Conservation (phyloP, 1,284 basidiomycete species). For the Rhodotorula glutinis region DNA sequence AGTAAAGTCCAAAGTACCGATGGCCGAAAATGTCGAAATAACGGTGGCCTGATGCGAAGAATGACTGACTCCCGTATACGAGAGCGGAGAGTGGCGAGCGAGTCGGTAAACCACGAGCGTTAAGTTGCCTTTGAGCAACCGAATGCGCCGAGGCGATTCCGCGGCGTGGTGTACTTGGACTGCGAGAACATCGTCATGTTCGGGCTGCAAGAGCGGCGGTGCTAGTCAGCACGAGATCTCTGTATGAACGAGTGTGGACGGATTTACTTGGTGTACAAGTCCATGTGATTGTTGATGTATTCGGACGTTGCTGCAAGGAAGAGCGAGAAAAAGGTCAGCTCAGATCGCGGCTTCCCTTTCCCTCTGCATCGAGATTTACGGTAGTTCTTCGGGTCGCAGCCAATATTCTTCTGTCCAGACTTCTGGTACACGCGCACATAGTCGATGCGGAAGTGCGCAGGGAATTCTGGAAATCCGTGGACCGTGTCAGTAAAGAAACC, state of each 20-base stretch:
- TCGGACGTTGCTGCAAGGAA: conserved; percentile 17
- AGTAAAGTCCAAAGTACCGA: no score
- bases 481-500: neutral
- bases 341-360: no score
- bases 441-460: conserved; percentile 28
- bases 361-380: neutral
- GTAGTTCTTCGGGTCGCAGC: conserved; percentile 25
- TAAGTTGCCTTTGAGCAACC: neutral
- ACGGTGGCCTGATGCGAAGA: neutral
- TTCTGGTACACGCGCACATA: conserved; percentile 36
- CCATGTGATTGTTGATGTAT: conserved; percentile 32
- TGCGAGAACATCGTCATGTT: conserved; percentile 25
- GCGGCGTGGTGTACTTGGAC: conserved; percentile 14
- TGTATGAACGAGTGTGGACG: no score
- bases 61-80: neutral
- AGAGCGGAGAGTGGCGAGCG: neutral
- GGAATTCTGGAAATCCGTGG: conserved; percentile 13
- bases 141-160: conserved; percentile 13
- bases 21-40: neutral
- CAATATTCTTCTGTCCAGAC: conserved; percentile 24
- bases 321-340: no score
- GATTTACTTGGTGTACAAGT: conserved; percentile 27
- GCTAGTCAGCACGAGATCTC: no score
- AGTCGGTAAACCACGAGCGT: no score
- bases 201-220: conserved; percentile 11